Base-by-base conservation (phyloP, 352 stramenopile genomes). In the Elongisporangium undulatum region DNA sequence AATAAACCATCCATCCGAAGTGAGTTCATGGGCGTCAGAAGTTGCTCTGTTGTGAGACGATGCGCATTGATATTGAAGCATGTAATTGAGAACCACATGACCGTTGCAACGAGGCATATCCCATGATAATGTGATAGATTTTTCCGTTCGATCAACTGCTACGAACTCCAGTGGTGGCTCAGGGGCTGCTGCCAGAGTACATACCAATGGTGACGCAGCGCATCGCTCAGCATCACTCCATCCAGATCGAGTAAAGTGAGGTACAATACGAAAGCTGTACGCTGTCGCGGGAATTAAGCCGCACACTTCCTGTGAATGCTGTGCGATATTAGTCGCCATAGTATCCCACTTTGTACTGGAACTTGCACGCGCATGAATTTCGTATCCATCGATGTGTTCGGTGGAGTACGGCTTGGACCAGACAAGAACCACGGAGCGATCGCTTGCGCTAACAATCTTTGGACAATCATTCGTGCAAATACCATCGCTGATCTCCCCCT, bases 381-480 rank as follows among this genome's bases (percentile, higher is more conserved):
- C 61, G 62, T 88, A 88, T 26, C 23, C 56, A 56, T 84, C 75
- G 19, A 85, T 77, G 34, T 74, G 51, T 21, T 84, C 72, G 2
- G 65, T 71, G 10, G 67, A 77, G 52, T 84, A 84, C 49, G 78
- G 75, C 21, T 80, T 82, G 1, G 74, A 68, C 78, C 78, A 88
- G 19, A 77, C 71, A 5, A 88, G 59, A 7, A 57, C 65, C 55
- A 85, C 65, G 17, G 64, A 72, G 8, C 72, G 65, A 5, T 68
- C 58, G 0, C 48, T 65, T 26, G 55, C 59, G 0, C 41, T 13
- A 4, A 82, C 73, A n/a, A 82, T 49, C 48, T 83, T 78, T 0
- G 74, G 77, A 2, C 63, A 68, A n/a, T 79, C 71, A 17, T 85
- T 85, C 1, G 75, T 88, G 45, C 68, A 82, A 24, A 88, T 76